Percentiles rank a stretch among this genome's conserved stretches.
Conservation (phyloP, 2,329 filamentous ascomycete genomes). For the Seiridium unicorne region DNA sequence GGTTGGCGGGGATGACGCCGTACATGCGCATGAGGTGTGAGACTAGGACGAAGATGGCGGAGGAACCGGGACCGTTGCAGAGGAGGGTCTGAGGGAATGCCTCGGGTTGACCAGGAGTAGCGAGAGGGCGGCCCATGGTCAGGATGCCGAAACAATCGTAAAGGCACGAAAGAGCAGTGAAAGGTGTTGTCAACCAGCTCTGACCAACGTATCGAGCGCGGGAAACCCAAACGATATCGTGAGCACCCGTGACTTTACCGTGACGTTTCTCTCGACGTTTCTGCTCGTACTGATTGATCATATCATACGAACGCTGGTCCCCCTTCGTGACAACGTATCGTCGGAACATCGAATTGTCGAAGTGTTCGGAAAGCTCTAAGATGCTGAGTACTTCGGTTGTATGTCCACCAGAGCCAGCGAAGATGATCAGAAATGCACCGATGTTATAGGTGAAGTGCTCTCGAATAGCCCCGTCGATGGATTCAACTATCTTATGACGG, state of each 20-base stretch:
- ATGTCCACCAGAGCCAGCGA: slow-evolving; percentile 91
- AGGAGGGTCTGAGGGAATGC: slow-evolving; percentile 71
- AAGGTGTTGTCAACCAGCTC: slow-evolving; percentile 68
- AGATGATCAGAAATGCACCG: slow-evolving; percentile 56
- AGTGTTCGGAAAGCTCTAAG: slow-evolving; percentile 43
- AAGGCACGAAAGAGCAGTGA: slow-evolving; percentile 46
- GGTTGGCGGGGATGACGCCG: slow-evolving; percentile 42
- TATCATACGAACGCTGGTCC: slow-evolving; percentile 67
- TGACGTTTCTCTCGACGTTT: slow-evolving; percentile 17
- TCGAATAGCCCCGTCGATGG: neutral
- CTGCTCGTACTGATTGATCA: slow-evolving; percentile 58
- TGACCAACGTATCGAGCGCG: slow-evolving; percentile 84
- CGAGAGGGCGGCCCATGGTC: slow-evolving; percentile 10
- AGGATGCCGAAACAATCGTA: neutral
- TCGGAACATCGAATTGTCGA: slow-evolving; percentile 47
- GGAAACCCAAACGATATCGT: slow-evolving; percentile 66
- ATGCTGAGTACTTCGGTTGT: slow-evolving; percentile 93
- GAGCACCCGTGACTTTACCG: slow-evolving; percentile 41
- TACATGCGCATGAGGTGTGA: slow-evolving; percentile 48
- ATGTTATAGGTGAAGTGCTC: slow-evolving; percentile 33
- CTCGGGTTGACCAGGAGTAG: slow-evolving; percentile 15
- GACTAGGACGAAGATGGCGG: slow-evolving; percentile 66
- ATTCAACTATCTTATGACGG: neutral
- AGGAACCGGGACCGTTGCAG: slow-evolving; percentile 87
- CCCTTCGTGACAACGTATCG: slow-evolving; percentile 81